Percentiles rank a stretch among this genome's conserved stretches.
Evolutionary conservation across 768 basidiomycete genomes (phyloP).

Genomic region (Boletus reticulatus): DNA sequence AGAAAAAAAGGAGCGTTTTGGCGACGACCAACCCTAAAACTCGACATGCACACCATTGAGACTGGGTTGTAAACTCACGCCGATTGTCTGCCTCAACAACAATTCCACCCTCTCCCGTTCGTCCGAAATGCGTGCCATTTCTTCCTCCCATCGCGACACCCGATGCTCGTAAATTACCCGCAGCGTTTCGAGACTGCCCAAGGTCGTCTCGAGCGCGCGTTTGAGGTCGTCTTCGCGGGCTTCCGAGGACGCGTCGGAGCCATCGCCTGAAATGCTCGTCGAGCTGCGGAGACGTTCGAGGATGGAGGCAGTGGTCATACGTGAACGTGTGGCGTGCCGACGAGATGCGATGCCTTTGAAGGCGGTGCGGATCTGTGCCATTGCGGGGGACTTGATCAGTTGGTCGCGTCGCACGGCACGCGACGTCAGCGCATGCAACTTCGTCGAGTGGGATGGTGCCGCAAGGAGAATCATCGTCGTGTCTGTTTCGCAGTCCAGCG

Average conservation of each 20-base stretch:
- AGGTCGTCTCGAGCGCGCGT: slow-evolving; percentile 62
- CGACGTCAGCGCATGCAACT: slow-evolving; percentile 61
- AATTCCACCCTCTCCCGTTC: slow-evolving; percentile 69
- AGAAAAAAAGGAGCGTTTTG: neutral
- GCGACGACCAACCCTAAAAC: neutral
- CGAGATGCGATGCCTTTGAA: slow-evolving; percentile 62
- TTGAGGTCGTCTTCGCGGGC: slow-evolving; percentile 63
- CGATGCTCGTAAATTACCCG: slow-evolving; percentile 66
- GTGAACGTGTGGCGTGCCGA: slow-evolving; percentile 48
- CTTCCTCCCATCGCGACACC: slow-evolving; percentile 67
- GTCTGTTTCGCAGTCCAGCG: slow-evolving; percentile 77
- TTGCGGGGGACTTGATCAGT: slow-evolving; percentile 44
- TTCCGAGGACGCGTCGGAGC: slow-evolving; percentile 51
- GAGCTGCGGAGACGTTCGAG: slow-evolving; percentile 42
- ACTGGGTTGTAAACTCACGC: slow-evolving; percentile 31
- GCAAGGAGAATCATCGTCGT: slow-evolving; percentile 74
- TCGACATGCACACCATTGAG: slow-evolving; percentile 12
- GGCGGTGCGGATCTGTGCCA: slow-evolving; percentile 50
- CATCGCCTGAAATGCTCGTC: slow-evolving; percentile 46
- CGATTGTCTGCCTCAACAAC: slow-evolving; percentile 62
- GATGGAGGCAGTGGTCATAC: slow-evolving; percentile 45
- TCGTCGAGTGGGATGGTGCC: slow-evolving; percentile 69
- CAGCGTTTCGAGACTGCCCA: slow-evolving; percentile 63
- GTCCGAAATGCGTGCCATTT: slow-evolving; percentile 61
- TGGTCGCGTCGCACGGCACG: slow-evolving; percentile 65